Base-by-base conservation (phyloP, 306 rosid species). In the Rubus idaeus region DNA sequence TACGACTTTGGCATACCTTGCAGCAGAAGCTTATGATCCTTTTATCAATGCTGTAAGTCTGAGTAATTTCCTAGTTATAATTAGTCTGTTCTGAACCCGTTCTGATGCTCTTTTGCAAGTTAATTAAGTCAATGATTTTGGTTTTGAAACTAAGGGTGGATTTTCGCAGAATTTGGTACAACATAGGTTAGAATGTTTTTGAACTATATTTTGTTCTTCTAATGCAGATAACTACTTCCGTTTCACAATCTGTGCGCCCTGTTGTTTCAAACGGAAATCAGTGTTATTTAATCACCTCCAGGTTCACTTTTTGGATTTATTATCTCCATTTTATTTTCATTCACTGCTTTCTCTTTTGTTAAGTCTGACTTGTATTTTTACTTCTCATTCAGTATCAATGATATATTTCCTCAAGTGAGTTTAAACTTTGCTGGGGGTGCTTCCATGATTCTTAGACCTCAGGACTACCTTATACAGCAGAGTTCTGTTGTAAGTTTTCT, bases 1-100 rank as follows among this genome's bases (percentile, higher is more conserved):
- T 80, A 96, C 99, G 70, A 96, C 99, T 65, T 86, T 96, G 89
- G 98, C 98, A 14, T 96, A 96, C 84, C 97, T 96, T 78, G 96
- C 97, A 17, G 96, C 89, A 82, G 94, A 84, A 74, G 99, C 99
- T 62, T 96, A 84, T 75, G 86, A 81, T 70, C 90, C 98, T 77
- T 92, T 96, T 61, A 84, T 96, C 71, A 83, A 44, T 80, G 98
- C 99, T 46, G 99, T 96, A 85, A 86, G 98, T 88, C 78, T 71
- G 76, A 66, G 83, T 47, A 40, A 71, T 77, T 71, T 45, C 70
- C 71, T 4, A n/a, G 56, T 40, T 57, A 76, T 74, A 66, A 61
- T 78, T 76, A 20, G 72, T 61, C 74, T 69, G 39, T 62, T 13
- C 42, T 53, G 12, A 65, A 60, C 64, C 78, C 60, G 70, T 80